Base-by-base conservation (phyloP, 208 protist genomes). In the Acanthamoeba lenticulata region DNA sequence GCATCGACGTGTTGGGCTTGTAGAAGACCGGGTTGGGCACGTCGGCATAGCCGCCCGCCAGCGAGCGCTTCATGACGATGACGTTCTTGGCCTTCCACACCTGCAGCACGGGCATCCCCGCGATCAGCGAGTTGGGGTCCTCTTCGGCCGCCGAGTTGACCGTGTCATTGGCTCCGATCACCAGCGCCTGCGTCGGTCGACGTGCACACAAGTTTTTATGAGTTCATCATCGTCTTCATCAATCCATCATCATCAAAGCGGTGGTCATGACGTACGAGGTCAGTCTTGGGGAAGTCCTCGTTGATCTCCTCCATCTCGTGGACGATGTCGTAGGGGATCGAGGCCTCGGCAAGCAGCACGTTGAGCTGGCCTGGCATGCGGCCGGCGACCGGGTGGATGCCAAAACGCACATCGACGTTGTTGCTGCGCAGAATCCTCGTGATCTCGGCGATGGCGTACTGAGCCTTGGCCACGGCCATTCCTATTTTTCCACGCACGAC, bases 221-320 rank as follows among this genome's bases (percentile, higher is more conserved):
- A 77, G 9, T 21, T 77, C 9, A 17, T 9, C 19, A 42, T 4
- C 17, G 17, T 3, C 32, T 9, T 9, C 11, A 42, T 21, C 21
- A 55, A 38, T 15, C 52, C 7, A 19, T 52, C 24, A 60, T 79
- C 7, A 79, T 79, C 38, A 21, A 79, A 21, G 13, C 24, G 0
- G 79, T 93, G 0, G 32, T 40, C 34, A n/a, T 15, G 32, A 69
- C 2, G 36, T 44, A 77, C 67, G 34, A 98, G 52, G 94, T 99
- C 98, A n/a, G 95, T 95, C 2, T 96, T 49, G 15, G 57, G 52
- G 13, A 98, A 95, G 38, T 98, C 96, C 7, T 79, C 85, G 45
- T 98, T 98, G 44, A 98, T 96, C 74, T 99, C 98, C 1, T 99
- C 98, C 98, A 99, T 99, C 86, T 98, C 98, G 45, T 97, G 77